Evolutionary conservation across 2,329 filamentous ascomycete species (phyloP).

Genomic region (Fusarium drepaniforme): DNA sequence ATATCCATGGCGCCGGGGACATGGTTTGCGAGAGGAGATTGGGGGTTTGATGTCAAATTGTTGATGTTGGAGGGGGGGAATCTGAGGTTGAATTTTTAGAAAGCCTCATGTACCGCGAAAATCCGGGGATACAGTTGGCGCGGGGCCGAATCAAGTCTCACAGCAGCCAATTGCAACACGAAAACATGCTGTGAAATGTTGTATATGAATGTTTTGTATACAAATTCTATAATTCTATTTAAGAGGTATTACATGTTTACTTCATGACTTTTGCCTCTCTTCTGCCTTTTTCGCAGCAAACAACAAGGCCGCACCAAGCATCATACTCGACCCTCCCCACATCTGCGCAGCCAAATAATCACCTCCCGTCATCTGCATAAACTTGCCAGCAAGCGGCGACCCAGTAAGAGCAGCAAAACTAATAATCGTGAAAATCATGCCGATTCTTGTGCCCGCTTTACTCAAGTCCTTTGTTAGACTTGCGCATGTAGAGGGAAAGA

Average conservation of each 20-base stretch:
- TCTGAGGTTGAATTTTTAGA: constrained; percentile 37
- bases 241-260: background rate
- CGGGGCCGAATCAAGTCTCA: background rate
- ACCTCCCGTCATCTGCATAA: constrained; percentile 59
- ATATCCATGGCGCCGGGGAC: constrained; percentile 52
- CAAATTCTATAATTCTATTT: background rate
- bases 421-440: constrained; percentile 70
- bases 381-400: constrained; percentile 65
- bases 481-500: constrained; percentile 69
- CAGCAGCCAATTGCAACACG: background rate
- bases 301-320: constrained; percentile 58
- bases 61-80: background rate
- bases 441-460: constrained; percentile 68
- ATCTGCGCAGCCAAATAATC: constrained; percentile 63
- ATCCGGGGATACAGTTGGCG: constrained; percentile 30
- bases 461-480: constrained; percentile 64
- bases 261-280: constrained; percentile 24
- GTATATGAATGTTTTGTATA: background rate
- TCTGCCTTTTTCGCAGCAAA: constrained; percentile 54
- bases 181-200: background rate
- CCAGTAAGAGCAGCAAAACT: constrained; percentile 67
- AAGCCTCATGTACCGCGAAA: constrained; percentile 20
- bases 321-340: constrained; percentile 60
- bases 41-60: background rate
- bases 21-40: constrained; percentile 38